phyloP scores from a whole-genome alignment of 2,329 filamentous ascomycete species.

The Colletotrichum sp. region DNA sequence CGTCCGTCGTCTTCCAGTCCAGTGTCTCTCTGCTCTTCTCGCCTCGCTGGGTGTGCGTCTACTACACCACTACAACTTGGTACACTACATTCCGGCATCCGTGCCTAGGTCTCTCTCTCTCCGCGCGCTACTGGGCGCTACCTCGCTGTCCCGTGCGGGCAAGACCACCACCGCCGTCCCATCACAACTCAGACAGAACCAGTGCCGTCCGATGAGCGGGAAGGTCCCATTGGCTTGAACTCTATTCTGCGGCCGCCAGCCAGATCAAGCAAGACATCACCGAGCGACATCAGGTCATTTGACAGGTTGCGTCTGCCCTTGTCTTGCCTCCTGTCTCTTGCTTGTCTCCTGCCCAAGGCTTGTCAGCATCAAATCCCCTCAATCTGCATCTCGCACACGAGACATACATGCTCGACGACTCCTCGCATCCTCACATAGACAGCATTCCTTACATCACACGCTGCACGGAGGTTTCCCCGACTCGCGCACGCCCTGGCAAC shows the following conservation, averaged over 20 bases:
- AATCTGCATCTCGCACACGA: background rate
- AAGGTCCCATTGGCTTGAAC: slow-evolving; percentile 17
- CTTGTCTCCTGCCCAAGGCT: background rate
- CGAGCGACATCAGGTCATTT: slow-evolving; percentile 13
- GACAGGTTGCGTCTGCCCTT: slow-evolving; percentile 7
- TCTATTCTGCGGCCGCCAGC: slow-evolving; percentile 8
- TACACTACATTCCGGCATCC: background rate
- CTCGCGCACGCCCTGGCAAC: background rate
- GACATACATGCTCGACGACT: background rate
- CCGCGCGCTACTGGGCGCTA: background rate
- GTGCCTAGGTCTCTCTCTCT: background rate
- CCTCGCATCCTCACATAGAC: background rate
- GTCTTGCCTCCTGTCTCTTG: background rate
- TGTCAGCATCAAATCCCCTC: background rate
- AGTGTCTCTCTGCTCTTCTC: background rate
- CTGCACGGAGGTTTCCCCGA: background rate
- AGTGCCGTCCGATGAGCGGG: slow-evolving; percentile 9
- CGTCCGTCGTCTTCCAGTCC: background rate
- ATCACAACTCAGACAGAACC: background rate
- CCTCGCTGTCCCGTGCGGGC: background rate
- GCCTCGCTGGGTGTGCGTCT: background rate
- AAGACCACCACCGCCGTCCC: background rate
- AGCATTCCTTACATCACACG: background rate
- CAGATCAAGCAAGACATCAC: slow-evolving; percentile 10
- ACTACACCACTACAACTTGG: background rate